These are phyloP conservation scores for Arctostaphylos glauca DNA, from an alignment of 148 eudicot genomes.

Conservation along the genomic window DNA sequence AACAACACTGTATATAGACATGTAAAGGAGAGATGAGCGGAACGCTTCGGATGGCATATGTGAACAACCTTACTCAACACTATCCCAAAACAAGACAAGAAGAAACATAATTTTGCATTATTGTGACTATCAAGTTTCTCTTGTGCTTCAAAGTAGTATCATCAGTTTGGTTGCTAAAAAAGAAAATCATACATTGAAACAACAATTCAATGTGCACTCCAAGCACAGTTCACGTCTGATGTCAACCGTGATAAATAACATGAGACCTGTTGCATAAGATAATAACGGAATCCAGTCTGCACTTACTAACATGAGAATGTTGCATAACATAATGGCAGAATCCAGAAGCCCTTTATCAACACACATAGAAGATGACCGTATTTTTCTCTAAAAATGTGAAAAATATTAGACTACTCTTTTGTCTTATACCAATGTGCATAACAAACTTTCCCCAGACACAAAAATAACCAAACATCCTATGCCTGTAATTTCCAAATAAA, in stretches of 20 bases:
- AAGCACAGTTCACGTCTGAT: not conserved
- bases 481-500: not conserved
- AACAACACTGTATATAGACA: not conserved
- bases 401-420: not conserved
- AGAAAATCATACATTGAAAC: not conserved
- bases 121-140: not conserved
- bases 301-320: not conserved
- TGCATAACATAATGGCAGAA: not conserved
- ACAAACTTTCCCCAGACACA: not conserved
- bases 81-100: not conserved
- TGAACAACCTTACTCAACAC: not conserved
- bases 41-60: not conserved
- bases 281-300: too few relatives aligned
- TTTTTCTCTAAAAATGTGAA: not conserved
- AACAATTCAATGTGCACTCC: not conserved
- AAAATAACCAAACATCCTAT: not conserved
- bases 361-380: not conserved
- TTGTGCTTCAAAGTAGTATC: not conserved
- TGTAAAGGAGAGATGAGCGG: not conserved
- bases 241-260: too few relatives aligned
- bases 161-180: not conserved
- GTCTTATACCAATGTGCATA: not conserved
- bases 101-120: not conserved
- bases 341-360: not conserved
- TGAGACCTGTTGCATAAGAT: too few relatives aligned